Conservation (phyloP, 23 red algal genomes). For the Gracilaria gracilis region DNA sequence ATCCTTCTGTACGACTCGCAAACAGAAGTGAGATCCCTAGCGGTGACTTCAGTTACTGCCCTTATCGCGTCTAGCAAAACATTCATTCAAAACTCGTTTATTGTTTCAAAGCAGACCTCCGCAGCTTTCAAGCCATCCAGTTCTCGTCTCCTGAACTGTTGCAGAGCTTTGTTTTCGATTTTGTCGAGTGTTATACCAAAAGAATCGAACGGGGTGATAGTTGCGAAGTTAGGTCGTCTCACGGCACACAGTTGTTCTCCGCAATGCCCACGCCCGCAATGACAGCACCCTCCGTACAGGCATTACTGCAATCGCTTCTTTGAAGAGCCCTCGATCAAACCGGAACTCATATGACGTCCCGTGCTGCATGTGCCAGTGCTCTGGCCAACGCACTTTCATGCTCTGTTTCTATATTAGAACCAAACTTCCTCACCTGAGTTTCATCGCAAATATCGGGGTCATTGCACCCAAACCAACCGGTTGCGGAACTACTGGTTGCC, state of each 20-base stretch:
- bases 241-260: conserved; percentile 9
- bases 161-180: conserved; percentile 6
- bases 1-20: conserved; percentile 35
- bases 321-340: conserved; percentile 5
- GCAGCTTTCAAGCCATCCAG: conserved; percentile 33
- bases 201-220: conserved; percentile 29
- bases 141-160: conserved; percentile 4
- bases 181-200: conserved; percentile 5
- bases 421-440: not conserved
- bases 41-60: conserved; percentile 16
- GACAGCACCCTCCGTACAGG: not conserved
- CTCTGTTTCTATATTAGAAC: not conserved
- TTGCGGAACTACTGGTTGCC: conserved; percentile 14
- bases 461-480: conserved; percentile 9
- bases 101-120: not conserved
- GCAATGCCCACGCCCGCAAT: conserved; percentile 15
- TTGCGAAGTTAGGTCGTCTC: conserved; percentile 41
- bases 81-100: conserved; percentile 40
- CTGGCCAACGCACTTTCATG: conserved; percentile 28
- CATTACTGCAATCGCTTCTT: conserved; percentile 1
- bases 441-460: not conserved
- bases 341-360: conserved; percentile 31
- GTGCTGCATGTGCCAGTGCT: conserved; percentile 35
- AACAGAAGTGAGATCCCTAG: conserved; percentile 8
- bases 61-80: conserved; percentile 24